Base-by-base conservation (phyloP, 495 filamentous ascomycete species). In the Collariella sp. region DNA sequence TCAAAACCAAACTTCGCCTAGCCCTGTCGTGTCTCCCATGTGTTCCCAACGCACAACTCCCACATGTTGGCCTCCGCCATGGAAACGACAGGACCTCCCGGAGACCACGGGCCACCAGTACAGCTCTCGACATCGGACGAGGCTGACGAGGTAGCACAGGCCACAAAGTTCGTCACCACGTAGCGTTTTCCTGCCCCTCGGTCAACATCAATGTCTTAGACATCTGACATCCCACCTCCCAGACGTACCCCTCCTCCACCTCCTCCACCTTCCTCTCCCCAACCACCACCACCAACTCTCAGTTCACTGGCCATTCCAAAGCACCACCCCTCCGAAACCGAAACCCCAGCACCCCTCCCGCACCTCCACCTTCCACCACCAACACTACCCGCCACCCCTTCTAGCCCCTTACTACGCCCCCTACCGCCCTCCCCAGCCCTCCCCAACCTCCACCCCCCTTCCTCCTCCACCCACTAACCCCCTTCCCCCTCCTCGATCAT, bases 251-350 rank as follows among this genome's bases (percentile, higher is more conserved):
- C 33, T 50, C 47, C 2, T 29, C 15, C 39, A 3, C 55, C 12
- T 38, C 19, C n/a, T 46, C 54, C 10, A 54, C 45, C 20, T 22
- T 44, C 7, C 58, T 43, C 20, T 52, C 24, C 10, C 24, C 10
- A 50, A 42, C 19, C 54, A 43, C 9, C 61, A 61, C 20, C 6
- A 58, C 29, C 59, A 63, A 34, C 60, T n/a, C n/a, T n/a, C 59
- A 7, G 52, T 63, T 1, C 63, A 67, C 24, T 71, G 68, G 68
- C 68, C 68, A 10, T 68, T 71, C 48, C 65, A 70, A 34, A 64
- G 59, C 58, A 57, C 63, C 36, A 43, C 41, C n/a, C n/a, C 15
- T 58, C 59, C 46, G 62, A 62, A 15, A 53, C 56, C 10, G 58
- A 60, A 19, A 26, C 57, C 26, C 64, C 11, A 55, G 46, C 42